Evolutionary conservation across 371 early-diverging fungal species (phyloP), one percentile per base, ranked within the genome.

Genomic region (Mortierella sp.): DNA sequence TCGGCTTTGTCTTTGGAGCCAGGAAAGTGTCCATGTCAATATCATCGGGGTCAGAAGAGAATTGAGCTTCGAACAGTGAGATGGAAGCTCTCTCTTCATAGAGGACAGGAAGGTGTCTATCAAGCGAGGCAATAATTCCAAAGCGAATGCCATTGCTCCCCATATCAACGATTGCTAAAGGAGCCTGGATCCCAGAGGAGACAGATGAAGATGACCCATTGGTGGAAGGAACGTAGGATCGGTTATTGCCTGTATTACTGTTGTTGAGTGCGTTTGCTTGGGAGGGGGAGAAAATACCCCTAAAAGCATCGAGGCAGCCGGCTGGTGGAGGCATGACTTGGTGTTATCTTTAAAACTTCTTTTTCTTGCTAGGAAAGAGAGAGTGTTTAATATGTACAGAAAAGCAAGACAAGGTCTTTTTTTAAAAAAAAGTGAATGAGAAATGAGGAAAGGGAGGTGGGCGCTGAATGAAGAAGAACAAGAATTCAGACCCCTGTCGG

Each of bases 91-190:
- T 83, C 70, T 91, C 92, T 77, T 91, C 92, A 43, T 88, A 91
- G 0, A 88, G 73, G 20, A 90, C 89, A n/a, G 90, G 90, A 12
- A 91, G 84, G 66, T 90, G 89, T 5, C 92, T 87, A 24, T 86
- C 85, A 18, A 90, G 76, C 0, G 87, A 80, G 37, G 85, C 87
- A 5, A 90, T 85, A 57, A 92, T 90, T 47, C 90, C 90, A 49
- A 92, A 91, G 3, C 91, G 90, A 62, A 92, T 92, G 32, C 92
- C 92, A 68, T 92, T 92, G 49, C 90, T 90, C n/a, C 92, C 91
- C 88, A 92, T 91, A 72, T 92, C 92, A 1, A 92, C 85, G 5
- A 92, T 87, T 40, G 87, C 92, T 24, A 91, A 84, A 39, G 90
- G 89, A 11, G 88, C 88, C 3, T 68, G 51, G 72, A 83, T 57